Conservation (phyloP, 1,139 yeast species). For the Lodderomyces margitis region DNA sequence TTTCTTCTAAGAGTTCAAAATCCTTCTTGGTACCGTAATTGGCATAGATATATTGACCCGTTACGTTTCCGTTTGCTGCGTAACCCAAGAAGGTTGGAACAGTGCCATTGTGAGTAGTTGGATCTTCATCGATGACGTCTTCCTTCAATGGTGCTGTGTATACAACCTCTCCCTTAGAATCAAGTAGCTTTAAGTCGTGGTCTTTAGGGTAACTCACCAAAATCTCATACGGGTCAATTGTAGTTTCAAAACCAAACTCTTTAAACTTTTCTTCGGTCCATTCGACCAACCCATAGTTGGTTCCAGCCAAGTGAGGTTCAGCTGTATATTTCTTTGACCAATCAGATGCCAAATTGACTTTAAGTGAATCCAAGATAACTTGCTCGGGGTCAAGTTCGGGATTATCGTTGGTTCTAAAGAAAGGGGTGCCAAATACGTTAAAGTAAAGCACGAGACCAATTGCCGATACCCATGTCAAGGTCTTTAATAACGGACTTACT, state of each 20-base stretch:
- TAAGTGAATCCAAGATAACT: constrained; percentile 36
- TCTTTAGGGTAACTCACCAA: constrained; percentile 53
- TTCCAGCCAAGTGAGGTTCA: constrained; percentile 72
- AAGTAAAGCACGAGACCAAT: neutral
- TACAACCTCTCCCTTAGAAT: constrained; percentile 27
- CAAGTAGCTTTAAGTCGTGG: constrained; percentile 43
- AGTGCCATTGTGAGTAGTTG: constrained; percentile 53
- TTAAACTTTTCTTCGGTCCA: constrained; percentile 63
- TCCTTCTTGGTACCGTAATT: constrained; percentile 42
- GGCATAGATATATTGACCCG: constrained; percentile 43
- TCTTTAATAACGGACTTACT: neutral
- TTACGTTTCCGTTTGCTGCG: constrained; percentile 49
- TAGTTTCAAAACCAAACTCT: constrained; percentile 57
- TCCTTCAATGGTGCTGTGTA: constrained; percentile 69
- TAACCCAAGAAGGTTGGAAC: constrained; percentile 48
- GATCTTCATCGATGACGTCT: constrained; percentile 70
- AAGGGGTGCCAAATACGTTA: neutral
- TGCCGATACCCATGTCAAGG: neutral
- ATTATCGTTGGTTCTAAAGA: neutral
- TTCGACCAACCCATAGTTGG: constrained; percentile 58
- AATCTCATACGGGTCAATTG: constrained; percentile 56
- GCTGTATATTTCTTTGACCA: constrained; percentile 58
- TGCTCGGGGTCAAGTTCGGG: constrained; percentile 4
- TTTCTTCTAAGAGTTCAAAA: constrained; percentile 30
- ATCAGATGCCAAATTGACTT: constrained; percentile 49